Evolutionary conservation across 441 rosid species (phyloP).

Genomic region (Corymbia calophylla): DNA sequence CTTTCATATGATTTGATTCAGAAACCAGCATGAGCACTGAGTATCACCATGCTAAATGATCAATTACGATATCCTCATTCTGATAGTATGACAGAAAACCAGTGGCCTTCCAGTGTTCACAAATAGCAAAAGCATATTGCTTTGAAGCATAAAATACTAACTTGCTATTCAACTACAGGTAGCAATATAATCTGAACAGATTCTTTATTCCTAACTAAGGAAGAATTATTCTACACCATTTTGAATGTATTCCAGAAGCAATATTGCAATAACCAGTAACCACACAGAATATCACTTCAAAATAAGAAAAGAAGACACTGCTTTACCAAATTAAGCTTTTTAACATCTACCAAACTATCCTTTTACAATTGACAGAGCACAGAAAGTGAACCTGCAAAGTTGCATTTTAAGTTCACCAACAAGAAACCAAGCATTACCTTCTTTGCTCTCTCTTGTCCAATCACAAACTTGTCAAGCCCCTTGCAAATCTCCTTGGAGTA

Average conservation of each 20-base stretch:
- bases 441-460: conserved; percentile 91
- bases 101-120: neutral
- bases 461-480: conserved; percentile 85
- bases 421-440: conserved; percentile 41
- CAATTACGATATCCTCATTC: neutral
- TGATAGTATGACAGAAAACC: neutral
- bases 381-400: neutral
- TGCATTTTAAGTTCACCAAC: neutral
- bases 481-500: conserved; percentile 86
- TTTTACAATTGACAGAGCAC: neutral
- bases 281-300: neutral
- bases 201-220: neutral
- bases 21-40: neutral
- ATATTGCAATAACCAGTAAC: neutral
- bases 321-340: neutral
- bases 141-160: neutral
- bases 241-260: neutral
- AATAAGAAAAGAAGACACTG: neutral
- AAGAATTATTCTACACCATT: neutral
- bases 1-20: neutral
- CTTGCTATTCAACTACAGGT: neutral
- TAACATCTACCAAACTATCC: neutral
- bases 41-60: neutral
- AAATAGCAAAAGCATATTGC: neutral
- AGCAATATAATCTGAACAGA: neutral